Conservation (phyloP, 2,329 filamentous ascomycete genomes). For the Colletotrichum godetiae region DNA sequence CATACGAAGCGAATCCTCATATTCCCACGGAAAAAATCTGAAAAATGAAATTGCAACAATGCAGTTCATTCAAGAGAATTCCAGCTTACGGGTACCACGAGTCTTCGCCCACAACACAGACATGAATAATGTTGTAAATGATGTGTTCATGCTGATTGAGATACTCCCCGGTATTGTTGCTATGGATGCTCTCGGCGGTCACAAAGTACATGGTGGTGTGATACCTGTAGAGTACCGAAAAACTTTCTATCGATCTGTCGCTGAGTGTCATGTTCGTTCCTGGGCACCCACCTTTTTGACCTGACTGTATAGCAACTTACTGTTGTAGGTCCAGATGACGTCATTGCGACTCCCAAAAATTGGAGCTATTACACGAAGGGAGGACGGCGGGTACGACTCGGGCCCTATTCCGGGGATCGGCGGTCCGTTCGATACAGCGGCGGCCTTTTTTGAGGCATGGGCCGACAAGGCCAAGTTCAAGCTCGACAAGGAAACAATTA, state of each 20-base stretch:
- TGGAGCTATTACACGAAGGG: slow-evolving; percentile 28
- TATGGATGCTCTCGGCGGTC: slow-evolving; percentile 9
- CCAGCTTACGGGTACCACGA: not conserved
- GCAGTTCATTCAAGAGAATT: slow-evolving; percentile 10
- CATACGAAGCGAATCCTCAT: not conserved
- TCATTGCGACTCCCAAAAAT: slow-evolving; percentile 39
- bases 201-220: not conserved
- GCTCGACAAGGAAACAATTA: not conserved
- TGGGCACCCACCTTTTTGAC: not conserved
- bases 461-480: slow-evolving; percentile 33
- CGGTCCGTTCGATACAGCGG: slow-evolving; percentile 38
- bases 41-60: slow-evolving; percentile 1
- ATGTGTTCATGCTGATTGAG: slow-evolving; percentile 9
- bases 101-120: slow-evolving; percentile 4
- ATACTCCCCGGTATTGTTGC: slow-evolving; percentile 5
- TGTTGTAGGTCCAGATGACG: slow-evolving; percentile 35
- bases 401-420: slow-evolving; percentile 39
- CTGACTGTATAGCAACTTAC: not conserved
- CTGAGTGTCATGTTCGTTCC: slow-evolving; percentile 2
- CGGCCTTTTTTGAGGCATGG: slow-evolving; percentile 38
- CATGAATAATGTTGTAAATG: not conserved
- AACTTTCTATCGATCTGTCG: slow-evolving; percentile 1
- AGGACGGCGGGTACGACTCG: slow-evolving; percentile 29
- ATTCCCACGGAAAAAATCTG: not conserved
- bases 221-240: not conserved